phyloP scores from a whole-genome alignment of 768 basidiomycete species.

The Mycena leptocephala region DNA sequence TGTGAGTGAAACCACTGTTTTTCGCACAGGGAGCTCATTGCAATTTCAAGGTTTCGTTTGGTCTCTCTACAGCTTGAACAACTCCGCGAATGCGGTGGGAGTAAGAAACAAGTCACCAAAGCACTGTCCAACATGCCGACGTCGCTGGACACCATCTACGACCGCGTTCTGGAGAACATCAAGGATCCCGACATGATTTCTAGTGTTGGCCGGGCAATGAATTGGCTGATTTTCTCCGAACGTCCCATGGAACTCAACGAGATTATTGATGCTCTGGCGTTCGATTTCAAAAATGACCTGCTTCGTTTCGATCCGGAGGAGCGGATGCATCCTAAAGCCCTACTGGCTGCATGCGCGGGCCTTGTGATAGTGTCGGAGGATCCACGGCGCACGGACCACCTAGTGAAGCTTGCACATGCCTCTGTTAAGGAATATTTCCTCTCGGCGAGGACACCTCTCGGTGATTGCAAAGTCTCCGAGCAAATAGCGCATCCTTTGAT shows the following conservation, averaged over 20 bases:
- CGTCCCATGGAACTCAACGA: constrained; percentile 37
- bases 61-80: constrained; percentile 40
- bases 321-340: neutral
- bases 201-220: constrained; percentile 33
- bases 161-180: constrained; percentile 38
- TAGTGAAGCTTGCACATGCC: constrained; percentile 1
- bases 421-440: constrained; percentile 9
- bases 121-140: constrained; percentile 34
- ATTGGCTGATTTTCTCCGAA: constrained; percentile 34
- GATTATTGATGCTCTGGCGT: constrained; percentile 39
- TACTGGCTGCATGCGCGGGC: neutral
- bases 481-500: constrained; percentile 2
- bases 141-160: constrained; percentile 37
- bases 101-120: constrained; percentile 22
- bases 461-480: neutral
- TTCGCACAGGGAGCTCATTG: too few relatives aligned
- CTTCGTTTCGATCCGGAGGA: constrained; percentile 17
- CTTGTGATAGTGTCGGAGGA: neutral
- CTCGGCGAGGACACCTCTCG: neutral
- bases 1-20: too few relatives aligned
- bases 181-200: constrained; percentile 25
- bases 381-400: too few relatives aligned
- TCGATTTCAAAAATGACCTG: constrained; percentile 21
- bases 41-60: constrained; percentile 40
- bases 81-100: constrained; percentile 30